Evolutionary conservation across 2,329 filamentous ascomycete species (phyloP), one percentile per base, ranked within the genome.

Genomic region (Aspergillus tamarii): DNA sequence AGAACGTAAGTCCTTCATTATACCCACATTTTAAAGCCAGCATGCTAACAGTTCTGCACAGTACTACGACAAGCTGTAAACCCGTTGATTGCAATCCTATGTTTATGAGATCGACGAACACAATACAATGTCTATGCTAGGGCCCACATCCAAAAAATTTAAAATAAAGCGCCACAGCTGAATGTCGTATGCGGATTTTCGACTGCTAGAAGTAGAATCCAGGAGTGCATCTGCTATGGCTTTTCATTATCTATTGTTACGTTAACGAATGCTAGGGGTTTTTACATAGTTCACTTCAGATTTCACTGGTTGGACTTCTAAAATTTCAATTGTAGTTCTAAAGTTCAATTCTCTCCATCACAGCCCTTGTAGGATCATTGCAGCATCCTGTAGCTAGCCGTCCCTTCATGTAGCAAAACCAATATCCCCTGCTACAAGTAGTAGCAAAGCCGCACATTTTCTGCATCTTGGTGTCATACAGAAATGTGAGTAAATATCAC

Each of bases 11-110:
- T 91, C 41, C 50, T 43, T 7, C 39, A 30, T 48, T 10, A 28
- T 9, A 0, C 53, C 3, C 52, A 26, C 57, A 14, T 19, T 11
- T 45, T 9, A 26, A 36, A 43, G 5, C 1, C 45, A 23, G 14
- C 23, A 62, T 57, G 52, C 72, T 76, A 72, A 76, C 63, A 9
- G 19, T 19, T 55, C 61, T 71, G 71, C 75, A 74, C 78, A 96
- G 92, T 97, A 96, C 91, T 97, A 97, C 85, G 93, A 97, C 90
- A 97, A 97, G 91, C 90, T 97, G 86, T 97, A 97, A 82, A 84
- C 76, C 78, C 72, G 77, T 80, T 76, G 66, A 66, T 69, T 74
- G 74, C 73, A 74, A 73, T 73, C 69, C 76, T 74, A 72, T 72
- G 72, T 71, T 78, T 75, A 79, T 77, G 77, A 79, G 72, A 76